A percentile compares a stretch with the other conserved stretches of the same genome.
Conservation (phyloP, 495 filamentous ascomycete genomes). For the Aspergillus sclerotioniger region DNA sequence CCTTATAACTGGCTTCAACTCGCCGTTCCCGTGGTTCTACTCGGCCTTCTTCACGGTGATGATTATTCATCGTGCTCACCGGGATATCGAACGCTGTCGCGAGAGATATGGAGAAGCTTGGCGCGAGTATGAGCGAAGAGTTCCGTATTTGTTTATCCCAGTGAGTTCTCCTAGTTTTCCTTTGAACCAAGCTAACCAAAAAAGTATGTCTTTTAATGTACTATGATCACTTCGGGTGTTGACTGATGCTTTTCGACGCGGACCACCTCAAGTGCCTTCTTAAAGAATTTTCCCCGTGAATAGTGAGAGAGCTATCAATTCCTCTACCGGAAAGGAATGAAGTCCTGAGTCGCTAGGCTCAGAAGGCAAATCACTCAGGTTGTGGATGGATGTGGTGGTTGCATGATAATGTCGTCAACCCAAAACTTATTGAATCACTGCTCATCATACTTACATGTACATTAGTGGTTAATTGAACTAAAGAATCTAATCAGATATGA, state of each 20-base stretch:
- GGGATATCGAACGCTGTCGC: conserved; percentile 79
- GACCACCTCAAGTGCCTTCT: too few species aligned
- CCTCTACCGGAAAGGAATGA: too few species aligned
- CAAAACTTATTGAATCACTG: too few species aligned
- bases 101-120: conserved; percentile 89
- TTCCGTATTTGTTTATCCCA: conserved; percentile 93
- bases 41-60: conserved; percentile 82
- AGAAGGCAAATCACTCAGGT: too few species aligned
- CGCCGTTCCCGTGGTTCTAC: conserved; percentile 86
- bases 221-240: too few species aligned
- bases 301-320: too few species aligned
- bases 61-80: conserved; percentile 80
- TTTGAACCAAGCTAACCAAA: conserved; percentile 7
- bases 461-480: too few species aligned
- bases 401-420: too few species aligned
- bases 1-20: conserved; percentile 59
- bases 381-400: too few species aligned
- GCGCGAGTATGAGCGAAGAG: conserved; percentile 79
- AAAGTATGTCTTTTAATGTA: conserved; percentile 21
- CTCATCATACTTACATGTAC: background rate
- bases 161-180: conserved; percentile 53
- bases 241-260: too few species aligned
- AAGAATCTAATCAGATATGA: background rate
- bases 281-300: too few species aligned
- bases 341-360: too few species aligned